Base-by-base conservation (phyloP, 2,329 filamentous ascomycete genomes). In the Apiospora aurea region DNA sequence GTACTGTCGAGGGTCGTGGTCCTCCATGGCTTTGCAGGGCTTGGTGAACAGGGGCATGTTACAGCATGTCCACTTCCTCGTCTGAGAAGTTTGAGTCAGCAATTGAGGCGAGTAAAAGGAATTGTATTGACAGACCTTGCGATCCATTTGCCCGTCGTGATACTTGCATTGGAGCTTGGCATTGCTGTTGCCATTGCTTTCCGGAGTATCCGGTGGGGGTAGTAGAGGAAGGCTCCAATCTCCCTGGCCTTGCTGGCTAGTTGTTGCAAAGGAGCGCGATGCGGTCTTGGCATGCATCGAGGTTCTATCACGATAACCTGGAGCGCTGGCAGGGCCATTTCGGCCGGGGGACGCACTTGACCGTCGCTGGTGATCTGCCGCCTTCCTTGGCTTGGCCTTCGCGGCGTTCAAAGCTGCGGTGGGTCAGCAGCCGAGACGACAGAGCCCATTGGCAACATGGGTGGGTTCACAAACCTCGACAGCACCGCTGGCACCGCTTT, bases 401-500 rank as follows among this genome's bases (percentile, higher is more conserved):
- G 34, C 10, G 3, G 34, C 0, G 8, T 41, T 64, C 34, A 64
- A 11, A n/a, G 57, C 57, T 64, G 41, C 10, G 18, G 34, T 5
- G 4, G 34, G 18, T 64, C 57, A 64, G 57, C 34, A 41, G 34
- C 21, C 8, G 57, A 64, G 18, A 41, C 51, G 53, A 34, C 34
- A 10, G 11, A 13, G 16, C 38, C 5, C 18, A 41, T n/a, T 64
- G 34, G 57, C 11, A 11, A 64, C 10, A 41, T 64, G 57, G 34
- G 18, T 41, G 57, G 18, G 18, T 41, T 61, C 3, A 41, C 57
- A 13, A 41, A 64, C 57, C 57, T 41, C 21, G 18, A 64, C 34
- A 41, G 57, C 57, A 64, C 14, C 18, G 57, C n/a, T 41, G 34
- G 34, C 57, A 64, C 24, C 57, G 57, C 57, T 41, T 64, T 34